These are phyloP conservation scores for Tricharina praecox DNA, from an alignment of 495 filamentous ascomycete species.

Conservation along the genomic window DNA sequence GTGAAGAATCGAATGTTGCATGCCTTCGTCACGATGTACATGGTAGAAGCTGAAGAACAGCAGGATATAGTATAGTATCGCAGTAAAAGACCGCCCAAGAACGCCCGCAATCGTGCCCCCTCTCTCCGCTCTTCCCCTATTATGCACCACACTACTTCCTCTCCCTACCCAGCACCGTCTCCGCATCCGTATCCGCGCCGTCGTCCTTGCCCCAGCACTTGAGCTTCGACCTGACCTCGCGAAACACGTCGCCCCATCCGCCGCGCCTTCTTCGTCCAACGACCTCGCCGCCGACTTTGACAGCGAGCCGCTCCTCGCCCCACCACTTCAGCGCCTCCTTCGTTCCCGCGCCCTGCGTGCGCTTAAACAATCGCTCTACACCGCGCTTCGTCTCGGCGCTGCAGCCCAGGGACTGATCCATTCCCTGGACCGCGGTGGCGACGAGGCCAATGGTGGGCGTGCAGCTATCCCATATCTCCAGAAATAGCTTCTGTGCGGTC, in stretches of 20 bases:
- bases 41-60: no score
- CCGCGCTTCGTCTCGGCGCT: not conserved
- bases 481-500: not conserved
- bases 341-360: not conserved
- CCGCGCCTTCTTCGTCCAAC: not conserved
- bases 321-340: not conserved
- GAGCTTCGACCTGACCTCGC: constrained; percentile 2
- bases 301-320: not conserved
- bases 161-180: not conserved
- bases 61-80: no score
- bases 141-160: not conserved
- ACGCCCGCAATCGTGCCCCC: no score
- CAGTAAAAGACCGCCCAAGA: no score
- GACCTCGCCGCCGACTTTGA: not conserved
- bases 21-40: no score
- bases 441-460: constrained; percentile 2
- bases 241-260: not conserved
- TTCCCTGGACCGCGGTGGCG: not conserved
- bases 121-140: no score
- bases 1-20: no score
- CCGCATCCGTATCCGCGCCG: not conserved
- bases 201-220: constrained; percentile 9
- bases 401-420: not conserved
- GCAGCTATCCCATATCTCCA: constrained; percentile 1
- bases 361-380: not conserved